phyloP scores from a whole-genome alignment of 2,329 filamentous ascomycete genomes.

The Myriosclerotinia scirpicola region DNA sequence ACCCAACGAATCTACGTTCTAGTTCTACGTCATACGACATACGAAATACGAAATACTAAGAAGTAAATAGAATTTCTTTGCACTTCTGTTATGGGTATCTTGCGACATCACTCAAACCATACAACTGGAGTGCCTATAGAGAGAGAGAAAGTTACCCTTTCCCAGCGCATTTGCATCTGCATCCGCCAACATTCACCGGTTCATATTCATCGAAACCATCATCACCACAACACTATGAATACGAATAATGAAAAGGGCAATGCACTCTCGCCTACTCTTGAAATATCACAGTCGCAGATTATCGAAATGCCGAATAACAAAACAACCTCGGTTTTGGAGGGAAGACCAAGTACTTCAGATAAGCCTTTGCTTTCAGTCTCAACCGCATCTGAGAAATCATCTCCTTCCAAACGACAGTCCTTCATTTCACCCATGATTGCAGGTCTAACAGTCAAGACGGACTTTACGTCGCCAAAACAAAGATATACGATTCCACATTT shows the following conservation, averaged over 20 bases:
- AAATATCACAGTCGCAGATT: not conserved
- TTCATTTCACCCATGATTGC: slow-evolving; percentile 1
- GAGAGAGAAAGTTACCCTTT: slow-evolving; percentile 12
- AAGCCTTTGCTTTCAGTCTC: slow-evolving; percentile 17
- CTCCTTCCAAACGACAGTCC: slow-evolving; percentile 10
- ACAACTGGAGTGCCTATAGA: slow-evolving; percentile 1
- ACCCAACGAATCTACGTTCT: too few species aligned
- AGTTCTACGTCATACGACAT: slow-evolving; percentile 18
- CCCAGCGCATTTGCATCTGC: slow-evolving; percentile 19
- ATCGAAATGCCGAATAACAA: not conserved
- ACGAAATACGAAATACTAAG: not conserved
- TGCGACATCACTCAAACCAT: slow-evolving; percentile 14
- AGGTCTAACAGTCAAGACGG: slow-evolving; percentile 16
- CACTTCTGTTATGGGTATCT: slow-evolving; percentile 15
- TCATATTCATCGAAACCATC: slow-evolving; percentile 5
- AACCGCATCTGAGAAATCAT: slow-evolving; percentile 5
- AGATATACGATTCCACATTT: slow-evolving; percentile 5
- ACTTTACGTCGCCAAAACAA: slow-evolving; percentile 9
- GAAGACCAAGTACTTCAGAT: slow-evolving; percentile 15
- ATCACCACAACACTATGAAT: not conserved
- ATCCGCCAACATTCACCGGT: slow-evolving; percentile 18
- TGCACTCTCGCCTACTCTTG: not conserved
- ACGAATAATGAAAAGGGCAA: not conserved
- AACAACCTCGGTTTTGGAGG: slow-evolving; percentile 10
- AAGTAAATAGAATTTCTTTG: too few species aligned